phyloP scores from a whole-genome alignment of 2,329 filamentous ascomycete species.

The Chaetoscypha palmicola region DNA sequence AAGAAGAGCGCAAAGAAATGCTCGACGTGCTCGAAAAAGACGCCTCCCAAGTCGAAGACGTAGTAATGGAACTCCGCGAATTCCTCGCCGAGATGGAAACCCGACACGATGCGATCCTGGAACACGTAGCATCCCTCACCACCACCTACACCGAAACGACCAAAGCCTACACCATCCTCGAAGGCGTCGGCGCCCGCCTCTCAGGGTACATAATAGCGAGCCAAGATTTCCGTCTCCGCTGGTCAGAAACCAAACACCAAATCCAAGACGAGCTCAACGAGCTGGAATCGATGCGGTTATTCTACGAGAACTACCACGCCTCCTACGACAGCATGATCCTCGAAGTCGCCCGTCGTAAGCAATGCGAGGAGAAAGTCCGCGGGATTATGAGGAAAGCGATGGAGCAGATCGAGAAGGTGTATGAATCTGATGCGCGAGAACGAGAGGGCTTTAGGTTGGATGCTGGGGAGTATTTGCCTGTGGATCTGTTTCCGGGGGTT shows the following conservation, averaged over 20 bases:
- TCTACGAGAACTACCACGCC: slow-evolving; percentile 80
- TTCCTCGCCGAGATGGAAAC: slow-evolving; percentile 70
- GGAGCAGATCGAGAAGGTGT: slow-evolving; percentile 67
- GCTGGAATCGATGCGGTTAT: slow-evolving; percentile 67
- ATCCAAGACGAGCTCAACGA: slow-evolving; percentile 66
- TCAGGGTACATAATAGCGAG: slow-evolving; percentile 58
- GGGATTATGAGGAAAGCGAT: slow-evolving; percentile 71
- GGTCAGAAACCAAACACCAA: slow-evolving; percentile 66
- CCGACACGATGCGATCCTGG: slow-evolving; percentile 55
- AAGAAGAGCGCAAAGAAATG: slow-evolving; percentile 75
- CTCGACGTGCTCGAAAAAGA: slow-evolving; percentile 71
- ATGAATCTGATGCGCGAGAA: slow-evolving; percentile 63
- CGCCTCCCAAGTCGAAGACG: slow-evolving; percentile 57
- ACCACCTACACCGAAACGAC: slow-evolving; percentile 51
- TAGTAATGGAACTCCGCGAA: slow-evolving; percentile 65
- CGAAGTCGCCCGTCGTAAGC: slow-evolving; percentile 70
- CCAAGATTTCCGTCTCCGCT: slow-evolving; percentile 56
- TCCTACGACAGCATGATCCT: slow-evolving; percentile 81
- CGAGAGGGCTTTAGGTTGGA: slow-evolving; percentile 74
- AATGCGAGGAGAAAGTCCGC: slow-evolving; percentile 66
- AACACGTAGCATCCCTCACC: slow-evolving; percentile 52
- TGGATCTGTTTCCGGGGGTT: slow-evolving; percentile 79
- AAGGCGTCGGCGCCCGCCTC: slow-evolving; percentile 59
- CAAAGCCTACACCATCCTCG: slow-evolving; percentile 58
- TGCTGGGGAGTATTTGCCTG: slow-evolving; percentile 78